Evolutionary conservation across 2,329 filamentous ascomycete genomes (phyloP).

Genomic region (Fusarium dimerum): DNA sequence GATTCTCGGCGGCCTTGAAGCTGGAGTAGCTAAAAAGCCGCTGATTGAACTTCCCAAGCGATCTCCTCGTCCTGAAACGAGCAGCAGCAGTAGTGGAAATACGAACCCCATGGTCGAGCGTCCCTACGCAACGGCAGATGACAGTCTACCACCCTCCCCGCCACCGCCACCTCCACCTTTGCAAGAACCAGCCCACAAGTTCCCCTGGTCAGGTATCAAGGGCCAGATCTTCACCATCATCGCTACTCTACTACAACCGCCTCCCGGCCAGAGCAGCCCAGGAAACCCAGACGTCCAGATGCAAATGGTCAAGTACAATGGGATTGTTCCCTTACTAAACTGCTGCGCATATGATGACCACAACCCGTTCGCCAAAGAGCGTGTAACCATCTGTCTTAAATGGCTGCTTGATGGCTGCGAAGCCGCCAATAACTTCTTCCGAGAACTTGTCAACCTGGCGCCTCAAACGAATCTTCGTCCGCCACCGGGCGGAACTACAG

Average conservation of each 20-base stretch:
- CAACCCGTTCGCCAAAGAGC: constrained; percentile 92
- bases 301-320: constrained; percentile 82
- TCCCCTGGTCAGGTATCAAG: constrained; percentile 76
- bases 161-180: constrained; percentile 45
- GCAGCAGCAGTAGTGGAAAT: constrained; percentile 6
- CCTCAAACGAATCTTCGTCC: constrained; percentile 41
- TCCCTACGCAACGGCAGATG: constrained; percentile 52
- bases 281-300: constrained; percentile 77
- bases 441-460: constrained; percentile 56
- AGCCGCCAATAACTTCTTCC: constrained; percentile 71
- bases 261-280: constrained; percentile 58
- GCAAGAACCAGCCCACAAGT: constrained; percentile 65
- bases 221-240: constrained; percentile 90
- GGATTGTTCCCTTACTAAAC: constrained; percentile 83
- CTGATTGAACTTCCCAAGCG: constrained; percentile 51
- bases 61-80: constrained; percentile 18
- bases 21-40: constrained; percentile 81
- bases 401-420: constrained; percentile 76
- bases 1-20: constrained; percentile 82
- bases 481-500: constrained; percentile 36
- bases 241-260: constrained; percentile 85
- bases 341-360: constrained; percentile 91
- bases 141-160: constrained; percentile 38
- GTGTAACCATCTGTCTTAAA: constrained; percentile 85
- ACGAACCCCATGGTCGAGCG: constrained; percentile 56